phyloP scores from a whole-genome alignment of 768 basidiomycete species.

The Pulveroboletus sp. region DNA sequence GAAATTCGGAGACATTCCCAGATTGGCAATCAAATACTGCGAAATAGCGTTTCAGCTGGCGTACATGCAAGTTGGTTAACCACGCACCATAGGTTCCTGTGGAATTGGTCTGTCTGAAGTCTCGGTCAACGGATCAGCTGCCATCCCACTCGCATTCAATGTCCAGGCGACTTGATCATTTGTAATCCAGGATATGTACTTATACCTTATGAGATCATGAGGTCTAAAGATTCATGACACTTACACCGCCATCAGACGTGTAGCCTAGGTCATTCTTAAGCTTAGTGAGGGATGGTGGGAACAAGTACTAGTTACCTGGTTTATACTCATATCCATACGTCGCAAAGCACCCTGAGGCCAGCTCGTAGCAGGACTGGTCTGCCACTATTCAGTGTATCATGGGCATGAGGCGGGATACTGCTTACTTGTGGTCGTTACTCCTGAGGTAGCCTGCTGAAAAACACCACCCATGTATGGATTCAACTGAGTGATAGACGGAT shows the following conservation, averaged over 20 bases:
- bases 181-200: slow-evolving; percentile 82
- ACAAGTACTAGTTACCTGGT: slow-evolving; percentile 42
- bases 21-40: slow-evolving; percentile 79
- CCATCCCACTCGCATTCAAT: slow-evolving; percentile 57
- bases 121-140: slow-evolving; percentile 48
- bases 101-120: slow-evolving; percentile 69
- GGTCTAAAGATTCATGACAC: slow-evolving; percentile 18
- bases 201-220: slow-evolving; percentile 5
- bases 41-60: neutral
- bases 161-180: slow-evolving; percentile 65
- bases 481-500: slow-evolving; percentile 45
- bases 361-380: slow-evolving; percentile 69
- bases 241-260: slow-evolving; percentile 42
- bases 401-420: neutral
- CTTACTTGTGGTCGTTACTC: slow-evolving; percentile 55
- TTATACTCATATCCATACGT: slow-evolving; percentile 81
- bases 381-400: slow-evolving; percentile 3
- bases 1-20: slow-evolving; percentile 84
- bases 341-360: slow-evolving; percentile 48
- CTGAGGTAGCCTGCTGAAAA: slow-evolving; percentile 82
- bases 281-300: neutral
- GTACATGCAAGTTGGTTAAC: neutral
- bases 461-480: slow-evolving; percentile 73
- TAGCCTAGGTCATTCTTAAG: slow-evolving; percentile 14
- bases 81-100: slow-evolving; percentile 74